phyloP scores from a whole-genome alignment of 1,284 basidiomycete genomes.

The Ustilago loliicola region DNA sequence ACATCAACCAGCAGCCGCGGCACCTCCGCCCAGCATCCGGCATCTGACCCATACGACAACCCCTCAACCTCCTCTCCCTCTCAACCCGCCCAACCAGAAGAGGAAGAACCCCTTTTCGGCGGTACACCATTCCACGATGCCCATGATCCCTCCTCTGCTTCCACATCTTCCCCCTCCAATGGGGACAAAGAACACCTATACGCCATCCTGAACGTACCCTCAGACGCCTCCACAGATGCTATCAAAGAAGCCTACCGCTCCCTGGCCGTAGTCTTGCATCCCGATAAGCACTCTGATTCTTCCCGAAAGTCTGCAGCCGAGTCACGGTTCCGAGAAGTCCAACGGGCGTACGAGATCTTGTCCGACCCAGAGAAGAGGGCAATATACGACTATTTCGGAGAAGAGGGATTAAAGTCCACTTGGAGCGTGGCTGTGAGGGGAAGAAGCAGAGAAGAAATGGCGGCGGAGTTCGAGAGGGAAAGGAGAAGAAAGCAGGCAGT shows the following conservation, averaged over 20 bases:
- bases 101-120: constrained; percentile 65
- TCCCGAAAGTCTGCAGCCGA: constrained; percentile 76
- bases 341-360: constrained; percentile 80
- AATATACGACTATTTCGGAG: constrained; percentile 83
- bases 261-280: constrained; percentile 83
- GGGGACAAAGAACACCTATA: constrained; percentile 54
- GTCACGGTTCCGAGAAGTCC: constrained; percentile 79
- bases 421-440: constrained; percentile 73
- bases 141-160: constrained; percentile 22
- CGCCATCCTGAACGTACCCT: constrained; percentile 77
- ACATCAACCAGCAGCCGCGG: constrained; percentile 8
- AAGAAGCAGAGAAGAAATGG: constrained; percentile 75
- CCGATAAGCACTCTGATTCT: constrained; percentile 82
- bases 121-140: constrained; percentile 64
- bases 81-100: neutral
- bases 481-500: constrained; percentile 73
- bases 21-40: neutral
- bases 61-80: neutral
- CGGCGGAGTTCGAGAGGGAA: constrained; percentile 73
- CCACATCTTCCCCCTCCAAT: neutral
- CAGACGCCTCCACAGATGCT: constrained; percentile 77
- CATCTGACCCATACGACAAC: constrained; percentile 27
- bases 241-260: constrained; percentile 80
- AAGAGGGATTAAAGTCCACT: constrained; percentile 74
- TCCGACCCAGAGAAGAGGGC: constrained; percentile 81